Evolutionary conservation across 441 rosid genomes (phyloP), one percentile per base, ranked within the genome.

Genomic region (Erysimum pusillum): DNA sequence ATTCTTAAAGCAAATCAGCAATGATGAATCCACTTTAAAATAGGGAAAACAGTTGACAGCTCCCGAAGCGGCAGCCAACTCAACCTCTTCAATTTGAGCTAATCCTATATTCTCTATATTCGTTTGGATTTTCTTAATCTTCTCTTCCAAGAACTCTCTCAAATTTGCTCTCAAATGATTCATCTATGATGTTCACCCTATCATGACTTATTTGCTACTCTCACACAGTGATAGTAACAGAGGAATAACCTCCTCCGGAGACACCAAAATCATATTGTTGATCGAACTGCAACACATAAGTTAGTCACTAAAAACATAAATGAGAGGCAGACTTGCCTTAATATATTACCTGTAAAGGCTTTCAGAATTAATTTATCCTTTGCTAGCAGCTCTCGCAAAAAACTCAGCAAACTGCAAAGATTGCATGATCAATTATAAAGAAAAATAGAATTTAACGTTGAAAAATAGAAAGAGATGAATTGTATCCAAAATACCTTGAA

Each of bases 11-110:
- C 81, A 79, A 81, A 81, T 62, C 44, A 94, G 75, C 62, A 80
- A 63, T 59, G 85, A 80, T 60, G 85, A 68, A 67, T 68, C 77
- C 64, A 64, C 86, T 72, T 72, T 84, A 35, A 87, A 64, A 64
- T 77, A 67, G 32, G 96, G 93, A 83, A 79, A 91, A 85, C 97
- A 90, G 45, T 80, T 79, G 53, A 89, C 69, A 28, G 63, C 76
- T 82, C 91, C 96, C 97, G 94, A 92, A 36, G 87, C 81, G 46
- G 69, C 48, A 80, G 97, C 88, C 81, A 94, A 77, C 75, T 84
- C 79, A 32, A 79, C 61, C 62, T 82, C 68, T 48, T 77, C 83
- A 78, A 82, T 60, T 45, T 73, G 75, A 67, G 83, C 59, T 75
- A 80, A 72, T 48, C 80, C 76, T 51, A 63, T 36, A 56, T 72